Base-by-base conservation (phyloP, 2,329 filamentous ascomycete genomes). In the Penicillium brasilianum region DNA sequence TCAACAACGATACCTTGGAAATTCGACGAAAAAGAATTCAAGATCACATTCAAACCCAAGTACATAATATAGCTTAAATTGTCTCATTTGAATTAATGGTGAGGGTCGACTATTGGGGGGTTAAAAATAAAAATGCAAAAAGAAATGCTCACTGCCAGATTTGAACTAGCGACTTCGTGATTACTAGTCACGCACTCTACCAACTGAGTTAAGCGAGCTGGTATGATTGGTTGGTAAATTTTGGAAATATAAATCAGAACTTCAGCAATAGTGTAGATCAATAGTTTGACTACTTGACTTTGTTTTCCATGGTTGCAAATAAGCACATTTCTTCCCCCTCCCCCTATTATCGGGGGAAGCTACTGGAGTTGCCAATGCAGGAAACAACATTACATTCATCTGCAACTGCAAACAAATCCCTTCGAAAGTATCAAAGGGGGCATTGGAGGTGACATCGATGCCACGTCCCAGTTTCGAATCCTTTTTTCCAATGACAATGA, bases 401-500 rank as follows among this genome's bases (percentile, higher is more conserved):
- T 36, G 18, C 57, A 59, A 18, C 44, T 59, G n/a, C 57, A 43
- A 22, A 51, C 36, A 18, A 59, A 59, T 39, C 57, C 57, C 25
- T 32, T 55, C 1, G 6, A 28, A 13, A 37, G 16, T 14, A 39
- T 10, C 22, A n/a, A 51, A 14, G 10, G 46, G 51, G 18, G 5
- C 20, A 32, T 14, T 30, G 28, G n/a, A n/a, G 18, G 10, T 16
- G 37, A 55, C 25, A 30, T 9, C 10, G 39, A 48, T 11, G 32
- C 32, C 50, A 37, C 16, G 14, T 25, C 34, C 14, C 44, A 55
- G 13, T 30, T 59, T 41, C 57, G 46, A 13, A 55, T 55, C n/a
- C 30, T 50, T 13, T 59, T 59, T 28, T 59, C 52, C 51, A 59
- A 51, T 14, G 6, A n/a, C 28, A 39, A 51, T 13, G 6, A 9